A percentile compares a stretch with the other conserved stretches of the same genome.
These are phyloP conservation scores for Apophysomyces ossiformis DNA, from an alignment of 371 early-diverging fungal genomes.

Conservation along the genomic window DNA sequence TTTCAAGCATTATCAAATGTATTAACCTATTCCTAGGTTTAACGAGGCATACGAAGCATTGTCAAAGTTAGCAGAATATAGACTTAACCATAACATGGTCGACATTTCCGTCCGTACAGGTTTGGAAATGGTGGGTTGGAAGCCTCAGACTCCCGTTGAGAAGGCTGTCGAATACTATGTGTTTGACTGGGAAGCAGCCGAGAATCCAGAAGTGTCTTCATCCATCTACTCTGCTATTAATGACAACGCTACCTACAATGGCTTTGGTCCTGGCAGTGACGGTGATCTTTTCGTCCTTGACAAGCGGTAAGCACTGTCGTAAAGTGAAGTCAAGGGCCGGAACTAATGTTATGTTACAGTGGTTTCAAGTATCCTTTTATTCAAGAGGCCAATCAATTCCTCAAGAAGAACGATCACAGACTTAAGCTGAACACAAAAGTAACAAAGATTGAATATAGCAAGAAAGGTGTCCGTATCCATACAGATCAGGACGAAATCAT, in stretches of 20 bases:
- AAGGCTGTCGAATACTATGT: conserved; percentile 48
- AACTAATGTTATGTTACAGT: conserved; percentile 21
- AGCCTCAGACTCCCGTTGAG: conserved; percentile 33
- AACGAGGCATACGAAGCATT: conserved; percentile 31
- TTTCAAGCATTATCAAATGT: neutral
- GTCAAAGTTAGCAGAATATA: conserved; percentile 37
- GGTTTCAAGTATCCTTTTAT: conserved; percentile 50
- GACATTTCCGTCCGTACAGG: conserved; percentile 46
- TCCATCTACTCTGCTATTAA: conserved; percentile 29
- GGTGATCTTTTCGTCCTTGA: conserved; percentile 46
- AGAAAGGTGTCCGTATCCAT: conserved; percentile 37
- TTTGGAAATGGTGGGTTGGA: conserved; percentile 42
- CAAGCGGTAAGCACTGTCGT: conserved; percentile 32
- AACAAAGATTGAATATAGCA: conserved; percentile 35
- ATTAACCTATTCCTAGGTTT: conserved; percentile 17
- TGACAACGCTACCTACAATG: conserved; percentile 36
- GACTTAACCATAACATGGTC: conserved; percentile 32
- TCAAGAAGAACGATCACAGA: conserved; percentile 36
- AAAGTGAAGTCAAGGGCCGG: neutral
- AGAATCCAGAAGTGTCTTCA: conserved; percentile 44
- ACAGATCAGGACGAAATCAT: conserved; percentile 38
- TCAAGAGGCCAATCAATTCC: conserved; percentile 33
- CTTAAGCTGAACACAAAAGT: conserved; percentile 37
- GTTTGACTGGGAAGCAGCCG: conserved; percentile 51
- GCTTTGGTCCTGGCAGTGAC: conserved; percentile 48